Base-by-base conservation (phyloP, 2,329 filamentous ascomycete species). In the Zymoseptoria tritici region DNA sequence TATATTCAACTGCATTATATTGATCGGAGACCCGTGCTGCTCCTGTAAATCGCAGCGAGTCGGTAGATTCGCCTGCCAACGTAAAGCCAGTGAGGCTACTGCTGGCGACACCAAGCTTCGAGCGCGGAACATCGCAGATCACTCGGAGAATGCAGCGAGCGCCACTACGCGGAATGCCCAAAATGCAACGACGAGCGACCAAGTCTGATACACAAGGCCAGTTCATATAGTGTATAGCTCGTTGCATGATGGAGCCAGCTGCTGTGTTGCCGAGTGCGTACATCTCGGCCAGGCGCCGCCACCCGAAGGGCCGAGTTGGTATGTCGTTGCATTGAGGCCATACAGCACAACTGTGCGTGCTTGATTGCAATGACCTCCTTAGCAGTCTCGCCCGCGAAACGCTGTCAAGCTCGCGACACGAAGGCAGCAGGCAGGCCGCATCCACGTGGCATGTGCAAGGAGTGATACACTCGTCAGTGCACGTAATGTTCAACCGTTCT, bases 401-500 rank as follows among this genome's bases (percentile, higher is more conserved):
- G 36, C 36, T 16, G 36, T 46, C 36, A 6, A 46, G 3, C 13
- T 46, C 36, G 13, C 13, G 13, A n/a, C 36, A 46, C 16, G 36
- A n/a, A 11, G 36, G 6, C 36, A 46, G 16, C 16, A 1, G 6
- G 5, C 13, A 46, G 11, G 13, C 36, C 16, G 13, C 11, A 16
- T 46, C 13, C 36, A 16, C 13, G 16, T 46, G 6, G 16, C 13
- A 16, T 7, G 36, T 7, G 2, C 36, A 46, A 16, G 36, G 36
- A 16, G 6, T n/a, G 13, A 46, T 6, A 46, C 16, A n/a, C 11
- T 46, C 36, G 36, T 16, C 7, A 16, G 36, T 46, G 36, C 36
- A n/a, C 13, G 50, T 19, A 13, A 8, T 13, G 16, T 52, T 62
- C 60, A 64, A 13, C 63, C 63, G 58, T 66, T 65, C 49, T 59